Evolutionary conservation across 2,329 filamentous ascomycete genomes (phyloP).

Genomic region (Neonectria sp.): DNA sequence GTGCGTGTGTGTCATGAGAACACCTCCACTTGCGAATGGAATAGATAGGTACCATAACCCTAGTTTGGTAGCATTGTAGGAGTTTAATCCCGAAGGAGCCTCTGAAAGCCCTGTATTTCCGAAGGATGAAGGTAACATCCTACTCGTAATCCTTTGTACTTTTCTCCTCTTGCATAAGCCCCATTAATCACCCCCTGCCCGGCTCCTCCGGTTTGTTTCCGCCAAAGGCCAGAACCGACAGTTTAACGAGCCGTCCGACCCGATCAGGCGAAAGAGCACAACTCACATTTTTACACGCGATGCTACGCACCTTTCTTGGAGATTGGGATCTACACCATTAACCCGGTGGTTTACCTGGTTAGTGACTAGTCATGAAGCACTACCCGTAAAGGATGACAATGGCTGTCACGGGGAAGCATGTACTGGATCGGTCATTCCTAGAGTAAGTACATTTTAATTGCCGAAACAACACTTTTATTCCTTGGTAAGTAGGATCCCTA

Average conservation of each 20-base stretch:
- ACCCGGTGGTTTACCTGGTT: neutral
- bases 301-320: neutral
- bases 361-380: neutral
- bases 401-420: neutral
- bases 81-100: constrained; percentile 5
- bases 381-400: neutral
- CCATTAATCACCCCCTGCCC: neutral
- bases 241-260: constrained; percentile 17
- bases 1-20: neutral
- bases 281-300: neutral
- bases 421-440: neutral
- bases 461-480: neutral
- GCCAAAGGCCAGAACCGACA: neutral
- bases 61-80: neutral
- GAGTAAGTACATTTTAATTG: neutral
- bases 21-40: neutral
- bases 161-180: neutral
- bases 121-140: neutral
- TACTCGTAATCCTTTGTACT: neutral
- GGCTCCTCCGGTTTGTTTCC: neutral
- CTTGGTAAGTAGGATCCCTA: neutral
- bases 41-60: neutral
- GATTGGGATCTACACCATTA: constrained; percentile 10
- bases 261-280: neutral
- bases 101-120: neutral